Evolutionary conservation across 768 basidiomycete genomes (phyloP).

Genomic region (Paxillus ammoniavirescens): DNA sequence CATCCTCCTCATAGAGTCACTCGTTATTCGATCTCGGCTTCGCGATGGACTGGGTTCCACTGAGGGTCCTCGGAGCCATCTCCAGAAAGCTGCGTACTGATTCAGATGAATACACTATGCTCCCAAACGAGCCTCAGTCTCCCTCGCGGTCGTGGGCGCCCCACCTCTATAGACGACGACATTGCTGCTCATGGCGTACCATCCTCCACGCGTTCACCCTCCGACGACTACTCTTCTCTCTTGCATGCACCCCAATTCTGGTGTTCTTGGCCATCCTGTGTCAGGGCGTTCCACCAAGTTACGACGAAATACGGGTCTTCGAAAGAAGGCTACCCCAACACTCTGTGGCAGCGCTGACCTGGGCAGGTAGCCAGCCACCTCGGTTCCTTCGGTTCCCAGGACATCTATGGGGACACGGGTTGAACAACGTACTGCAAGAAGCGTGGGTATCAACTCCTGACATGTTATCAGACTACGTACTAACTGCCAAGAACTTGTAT

Average conservation of each 20-base stretch:
- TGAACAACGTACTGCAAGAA: constrained; percentile 65
- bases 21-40: not conserved
- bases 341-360: constrained; percentile 18
- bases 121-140: constrained; percentile 9
- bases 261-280: constrained; percentile 29
- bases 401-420: constrained; percentile 59
- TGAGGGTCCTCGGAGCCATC: not conserved
- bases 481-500: not conserved
- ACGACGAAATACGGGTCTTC: constrained; percentile 33
- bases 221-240: constrained; percentile 25
- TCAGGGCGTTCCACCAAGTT: constrained; percentile 41
- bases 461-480: not conserved
- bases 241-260: constrained; percentile 23
- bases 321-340: constrained; percentile 41
- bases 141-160: not conserved
- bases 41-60: constrained; percentile 6
- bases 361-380: constrained; percentile 2
- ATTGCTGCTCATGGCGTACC: constrained; percentile 8
- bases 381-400: constrained; percentile 50
- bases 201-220: constrained; percentile 18
- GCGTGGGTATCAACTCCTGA: constrained; percentile 37
- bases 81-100: not conserved
- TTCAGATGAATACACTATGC: constrained; percentile 9
- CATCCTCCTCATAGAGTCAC: not conserved
- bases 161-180: constrained; percentile 7